Percentiles rank a stretch among this genome's conserved stretches.
Evolutionary conservation across 73 alveolate genomes (phyloP).

Genomic region (Paramecium caudatum): DNA sequence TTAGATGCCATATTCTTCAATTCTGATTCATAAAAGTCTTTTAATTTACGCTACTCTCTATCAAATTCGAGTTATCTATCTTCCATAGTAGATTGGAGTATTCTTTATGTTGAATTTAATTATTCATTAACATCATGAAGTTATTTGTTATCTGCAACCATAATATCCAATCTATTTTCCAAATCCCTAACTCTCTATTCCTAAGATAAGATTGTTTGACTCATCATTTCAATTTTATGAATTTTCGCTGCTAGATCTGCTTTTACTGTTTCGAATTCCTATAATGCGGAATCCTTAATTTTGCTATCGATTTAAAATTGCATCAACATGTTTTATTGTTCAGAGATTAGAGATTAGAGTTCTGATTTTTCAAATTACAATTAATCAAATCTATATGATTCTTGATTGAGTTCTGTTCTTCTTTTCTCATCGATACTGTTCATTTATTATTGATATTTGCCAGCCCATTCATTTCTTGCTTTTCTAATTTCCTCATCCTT

Average conservation of each 20-base stretch:
- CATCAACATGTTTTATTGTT: background rate
- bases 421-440: background rate
- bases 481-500: conserved; percentile 21
- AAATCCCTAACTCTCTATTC: conserved; percentile 44
- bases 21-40: conserved; percentile 31
- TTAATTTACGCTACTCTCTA: background rate
- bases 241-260: background rate
- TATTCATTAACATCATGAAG: conserved; percentile 39
- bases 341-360: conserved; percentile 1
- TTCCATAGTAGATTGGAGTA: background rate
- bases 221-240: conserved; percentile 23
- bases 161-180: conserved; percentile 43
- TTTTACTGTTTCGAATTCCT: background rate
- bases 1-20: background rate
- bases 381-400: background rate
- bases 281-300: background rate
- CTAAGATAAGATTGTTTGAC: conserved; percentile 26
- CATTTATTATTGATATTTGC: background rate
- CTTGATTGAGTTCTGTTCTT: background rate
- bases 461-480: conserved; percentile 1
- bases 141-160: conserved; percentile 66
- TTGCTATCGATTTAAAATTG: background rate
- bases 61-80: conserved; percentile 48
- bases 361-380: conserved; percentile 45
- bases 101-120: conserved; percentile 1